Conservation (phyloP, 2,329 filamentous ascomycete species). For the Ophiocordyceps camponoti-rufipedis region DNA sequence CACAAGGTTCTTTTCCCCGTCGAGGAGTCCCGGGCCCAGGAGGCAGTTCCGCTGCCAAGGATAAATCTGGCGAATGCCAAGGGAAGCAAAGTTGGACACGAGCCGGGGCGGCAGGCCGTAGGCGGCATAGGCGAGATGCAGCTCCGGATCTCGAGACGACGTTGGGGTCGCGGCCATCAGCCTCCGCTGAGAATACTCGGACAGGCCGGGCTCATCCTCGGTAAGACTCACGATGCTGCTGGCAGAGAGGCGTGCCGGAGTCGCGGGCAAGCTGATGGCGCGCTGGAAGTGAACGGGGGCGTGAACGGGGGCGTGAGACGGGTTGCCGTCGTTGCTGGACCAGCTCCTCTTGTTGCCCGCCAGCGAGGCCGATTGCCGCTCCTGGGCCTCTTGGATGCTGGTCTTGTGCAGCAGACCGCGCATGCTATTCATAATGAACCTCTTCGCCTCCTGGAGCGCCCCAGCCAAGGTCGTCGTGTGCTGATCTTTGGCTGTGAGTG, state of each 20-base stretch:
- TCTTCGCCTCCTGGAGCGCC: not conserved
- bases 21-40: conserved; percentile 44
- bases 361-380: conserved; percentile 16
- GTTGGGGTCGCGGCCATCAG: conserved; percentile 34
- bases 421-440: conserved; percentile 18
- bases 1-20: conserved; percentile 51
- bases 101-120: conserved; percentile 45
- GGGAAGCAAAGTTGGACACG: conserved; percentile 42
- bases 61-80: conserved; percentile 59
- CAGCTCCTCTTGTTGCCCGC: conserved; percentile 30
- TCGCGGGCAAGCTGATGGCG: conserved; percentile 13
- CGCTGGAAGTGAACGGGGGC: conserved; percentile 14
- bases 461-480: not conserved
- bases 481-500: not conserved
- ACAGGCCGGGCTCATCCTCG: conserved; percentile 9
- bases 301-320: conserved; percentile 5
- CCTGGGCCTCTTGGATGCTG: conserved; percentile 28
- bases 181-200: conserved; percentile 40
- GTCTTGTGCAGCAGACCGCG: conserved; percentile 28
- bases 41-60: conserved; percentile 66
- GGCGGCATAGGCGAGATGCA: conserved; percentile 41
- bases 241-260: conserved; percentile 15
- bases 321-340: conserved; percentile 7
- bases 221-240: conserved; percentile 25
- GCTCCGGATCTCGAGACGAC: conserved; percentile 28